Base-by-base conservation (phyloP, 352 stramenopile species). In the Phytophthora aleatoria region DNA sequence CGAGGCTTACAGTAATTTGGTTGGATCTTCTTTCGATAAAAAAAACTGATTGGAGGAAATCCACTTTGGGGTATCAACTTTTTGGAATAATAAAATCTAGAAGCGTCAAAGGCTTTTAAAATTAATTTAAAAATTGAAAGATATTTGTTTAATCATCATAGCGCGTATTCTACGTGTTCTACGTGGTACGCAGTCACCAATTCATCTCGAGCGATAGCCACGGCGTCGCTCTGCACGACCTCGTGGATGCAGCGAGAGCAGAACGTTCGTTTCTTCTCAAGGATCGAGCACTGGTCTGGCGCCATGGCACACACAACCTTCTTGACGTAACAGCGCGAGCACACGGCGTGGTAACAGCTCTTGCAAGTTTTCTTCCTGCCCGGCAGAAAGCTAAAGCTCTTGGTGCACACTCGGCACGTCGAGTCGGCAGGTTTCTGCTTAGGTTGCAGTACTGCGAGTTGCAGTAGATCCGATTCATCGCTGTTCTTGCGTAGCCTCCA, bases 401-500 rank as follows among this genome's bases (percentile, higher is more conserved):
- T 69, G 20, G 28, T 12, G n/a, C 69, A 77, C 7, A 77, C 44
- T 33, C 36, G 26, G 41, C 64, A 77, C 11, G 44, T 61, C 2
- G 64, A 54, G 20, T 73, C 41, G 3, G 30, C 31, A 16, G 45
- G 24, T 31, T 61, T 69, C 2, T 65, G 53, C 48, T 73, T 69
- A 3, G 48, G 42, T 27, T 53, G 58, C 11, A 54, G 16, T 1
- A 36, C 10, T 4, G 49, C 41, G 4, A 69, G 43, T 16, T 65
- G 38, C 8, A 64, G 12, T 36, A 64, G 33, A 16, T 66, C 56
- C 13, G 54, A 36, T 39, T 73, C 61, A 13, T 58, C 41, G 13
- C 42, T 69, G 53, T 66, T 70, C 44, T 75, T 72, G 27, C 67
- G 70, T 8, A 78, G 41, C 15, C 74, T 62, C 66, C 70, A 75